These are phyloP conservation scores for Biscutella laevigata DNA, from an alignment of 441 rosid species.

Conservation along the genomic window DNA sequence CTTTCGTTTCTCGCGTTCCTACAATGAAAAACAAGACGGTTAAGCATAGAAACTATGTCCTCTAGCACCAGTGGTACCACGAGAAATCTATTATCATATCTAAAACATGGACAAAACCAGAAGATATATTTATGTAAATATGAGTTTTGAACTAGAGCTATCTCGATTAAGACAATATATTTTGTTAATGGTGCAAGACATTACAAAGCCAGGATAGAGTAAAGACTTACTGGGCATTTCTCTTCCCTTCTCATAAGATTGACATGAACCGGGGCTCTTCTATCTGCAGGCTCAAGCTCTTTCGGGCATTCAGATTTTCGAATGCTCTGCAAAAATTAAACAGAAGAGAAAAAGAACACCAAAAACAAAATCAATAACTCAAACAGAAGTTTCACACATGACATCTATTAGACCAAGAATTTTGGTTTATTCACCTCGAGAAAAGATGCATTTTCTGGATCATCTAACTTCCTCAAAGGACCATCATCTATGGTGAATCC, in stretches of 20 bases:
- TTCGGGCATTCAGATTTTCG: constrained; percentile 87
- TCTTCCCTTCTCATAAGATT: constrained; percentile 73
- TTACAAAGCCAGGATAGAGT: neutral
- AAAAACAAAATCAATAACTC: neutral
- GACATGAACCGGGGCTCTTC: constrained; percentile 71
- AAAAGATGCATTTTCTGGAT: constrained; percentile 90
- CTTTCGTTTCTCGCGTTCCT: constrained; percentile 62
- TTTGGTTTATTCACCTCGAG: constrained; percentile 49
- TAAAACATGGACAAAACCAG: neutral
- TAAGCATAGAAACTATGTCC: too few relatives aligned
- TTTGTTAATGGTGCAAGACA: neutral
- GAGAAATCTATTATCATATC: too few relatives aligned
- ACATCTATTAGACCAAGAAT: neutral
- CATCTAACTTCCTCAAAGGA: constrained; percentile 78
- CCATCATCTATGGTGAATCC: constrained; percentile 95
- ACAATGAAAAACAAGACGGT: constrained; percentile 12
- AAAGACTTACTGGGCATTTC: constrained; percentile 59
- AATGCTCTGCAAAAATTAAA: constrained; percentile 65
- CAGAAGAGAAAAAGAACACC: too few relatives aligned
- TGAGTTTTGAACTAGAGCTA: neutral
- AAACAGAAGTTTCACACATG: neutral
- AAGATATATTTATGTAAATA: neutral
- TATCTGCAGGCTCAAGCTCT: constrained; percentile 86
- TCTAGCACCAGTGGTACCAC: too few relatives aligned
- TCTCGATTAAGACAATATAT: neutral